phyloP scores from a whole-genome alignment of 441 rosid genomes.

The Euphorbia corollata region DNA sequence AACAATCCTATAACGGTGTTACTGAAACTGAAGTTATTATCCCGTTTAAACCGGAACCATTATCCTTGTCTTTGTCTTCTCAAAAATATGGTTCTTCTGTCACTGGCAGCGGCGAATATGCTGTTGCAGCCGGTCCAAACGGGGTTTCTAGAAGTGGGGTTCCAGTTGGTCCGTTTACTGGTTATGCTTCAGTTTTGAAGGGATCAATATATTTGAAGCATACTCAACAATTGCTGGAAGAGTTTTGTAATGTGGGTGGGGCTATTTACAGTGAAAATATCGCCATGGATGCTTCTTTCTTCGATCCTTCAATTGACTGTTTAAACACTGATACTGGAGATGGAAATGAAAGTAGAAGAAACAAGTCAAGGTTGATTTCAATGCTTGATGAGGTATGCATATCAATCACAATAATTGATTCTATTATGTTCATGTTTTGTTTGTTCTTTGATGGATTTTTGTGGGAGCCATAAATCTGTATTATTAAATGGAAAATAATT shows the following conservation, averaged over 20 bases:
- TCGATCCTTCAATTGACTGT: constrained; percentile 51
- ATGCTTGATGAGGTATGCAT: constrained; percentile 76
- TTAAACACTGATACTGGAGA: constrained; percentile 29
- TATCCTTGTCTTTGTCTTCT: constrained; percentile 62
- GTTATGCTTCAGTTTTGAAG: constrained; percentile 67
- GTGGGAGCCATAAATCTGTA: constrained; percentile 17
- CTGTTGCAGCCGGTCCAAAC: constrained; percentile 31
- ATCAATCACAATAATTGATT: background rate
- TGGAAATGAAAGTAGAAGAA: constrained; percentile 44
- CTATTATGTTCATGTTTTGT: constrained; percentile 10
- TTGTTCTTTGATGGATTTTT: constrained; percentile 12
- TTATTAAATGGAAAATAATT: constrained; percentile 10
- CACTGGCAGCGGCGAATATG: constrained; percentile 23
- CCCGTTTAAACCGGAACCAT: constrained; percentile 46
- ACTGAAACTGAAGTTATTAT: constrained; percentile 22
- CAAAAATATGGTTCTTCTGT: constrained; percentile 35
- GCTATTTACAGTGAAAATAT: constrained; percentile 42
- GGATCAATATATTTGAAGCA: constrained; percentile 82
- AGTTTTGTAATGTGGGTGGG: constrained; percentile 60
- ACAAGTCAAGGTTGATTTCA: constrained; percentile 67
- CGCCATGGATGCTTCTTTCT: constrained; percentile 40
- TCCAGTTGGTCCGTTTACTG: constrained; percentile 69
- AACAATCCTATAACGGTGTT: constrained; percentile 33
- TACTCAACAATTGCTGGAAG: constrained; percentile 70
- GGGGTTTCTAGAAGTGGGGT: constrained; percentile 39